These are phyloP conservation scores for Hygrophila difformis DNA, from an alignment of 257 asterid genomes.

Conservation along the genomic window DNA sequence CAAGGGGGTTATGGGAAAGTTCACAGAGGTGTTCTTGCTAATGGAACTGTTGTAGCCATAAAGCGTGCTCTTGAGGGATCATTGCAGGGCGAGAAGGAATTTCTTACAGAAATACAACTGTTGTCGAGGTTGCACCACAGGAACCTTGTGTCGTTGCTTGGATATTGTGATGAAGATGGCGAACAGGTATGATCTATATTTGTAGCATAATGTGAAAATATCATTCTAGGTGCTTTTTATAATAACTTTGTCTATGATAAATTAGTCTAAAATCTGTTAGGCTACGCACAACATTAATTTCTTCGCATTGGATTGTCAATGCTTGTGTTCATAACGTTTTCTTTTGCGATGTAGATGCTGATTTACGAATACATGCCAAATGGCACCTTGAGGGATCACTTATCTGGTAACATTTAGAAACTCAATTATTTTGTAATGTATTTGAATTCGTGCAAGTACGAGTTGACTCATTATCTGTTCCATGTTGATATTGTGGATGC, in stretches of 20 bases:
- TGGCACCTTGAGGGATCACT: conserved; percentile 81
- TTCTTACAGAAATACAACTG: conserved; percentile 84
- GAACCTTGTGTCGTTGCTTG: conserved; percentile 76
- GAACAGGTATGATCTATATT: conserved; percentile 61
- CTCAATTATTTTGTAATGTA: too few relatives aligned
- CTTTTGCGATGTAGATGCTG: conserved; percentile 74
- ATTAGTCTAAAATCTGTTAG: too few relatives aligned
- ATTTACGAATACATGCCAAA: conserved; percentile 87
- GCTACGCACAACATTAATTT: too few relatives aligned
- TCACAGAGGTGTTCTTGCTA: conserved; percentile 71
- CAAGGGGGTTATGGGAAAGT: conserved; percentile 98
- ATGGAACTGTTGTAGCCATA: conserved; percentile 79
- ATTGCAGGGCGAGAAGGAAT: conserved; percentile 90
- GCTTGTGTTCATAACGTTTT: conserved; percentile 21
- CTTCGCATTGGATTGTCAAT: too few relatives aligned
- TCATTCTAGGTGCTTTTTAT: too few relatives aligned
- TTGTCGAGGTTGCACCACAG: conserved; percentile 90
- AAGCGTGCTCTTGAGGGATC: conserved; percentile 96
- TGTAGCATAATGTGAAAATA: conserved; percentile 1
- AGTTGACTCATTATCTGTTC: neutral
- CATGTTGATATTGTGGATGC: conserved; percentile 9
- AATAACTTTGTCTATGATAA: too few relatives aligned
- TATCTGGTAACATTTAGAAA: too few relatives aligned
- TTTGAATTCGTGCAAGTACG: too few relatives aligned
- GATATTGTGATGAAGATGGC: conserved; percentile 89